phyloP scores from a whole-genome alignment of 805 yeast species.

The Tetrapisispora pingtungensis region DNA sequence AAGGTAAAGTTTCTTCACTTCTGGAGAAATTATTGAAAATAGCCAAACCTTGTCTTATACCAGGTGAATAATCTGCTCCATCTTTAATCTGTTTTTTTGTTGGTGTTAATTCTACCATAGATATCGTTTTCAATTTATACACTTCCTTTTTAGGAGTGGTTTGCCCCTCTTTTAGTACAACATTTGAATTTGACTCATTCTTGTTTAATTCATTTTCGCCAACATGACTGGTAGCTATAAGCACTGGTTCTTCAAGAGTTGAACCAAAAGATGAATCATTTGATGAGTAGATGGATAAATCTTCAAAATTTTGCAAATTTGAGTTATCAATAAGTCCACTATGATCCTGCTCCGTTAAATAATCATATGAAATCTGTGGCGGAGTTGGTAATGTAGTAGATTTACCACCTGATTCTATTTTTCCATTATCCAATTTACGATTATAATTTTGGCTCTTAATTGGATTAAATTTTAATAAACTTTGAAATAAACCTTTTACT shows the following conservation, averaged over 20 bases:
- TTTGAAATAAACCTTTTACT: background rate
- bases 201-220: background rate
- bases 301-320: background rate
- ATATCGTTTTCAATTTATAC: background rate
- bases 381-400: background rate
- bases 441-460: background rate
- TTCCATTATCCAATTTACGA: background rate
- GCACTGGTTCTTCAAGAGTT: slow-evolving; percentile 11
- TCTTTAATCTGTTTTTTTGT: background rate
- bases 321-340: background rate
- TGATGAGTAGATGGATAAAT: slow-evolving; percentile 5
- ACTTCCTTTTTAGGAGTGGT: background rate
- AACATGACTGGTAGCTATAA: background rate
- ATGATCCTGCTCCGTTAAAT: background rate
- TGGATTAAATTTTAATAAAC: background rate
- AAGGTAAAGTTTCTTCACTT: slow-evolving; percentile 1
- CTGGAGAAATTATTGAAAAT: background rate
- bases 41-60: slow-evolving; percentile 1
- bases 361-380: background rate
- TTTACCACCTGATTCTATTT: background rate
- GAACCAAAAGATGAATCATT: slow-evolving; percentile 6
- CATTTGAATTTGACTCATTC: background rate
- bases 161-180: background rate
- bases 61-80: slow-evolving; percentile 1
- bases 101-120: slow-evolving; percentile 1